Conservation (phyloP, 495 filamentous ascomycete genomes). For the Penicillium desertorum region DNA sequence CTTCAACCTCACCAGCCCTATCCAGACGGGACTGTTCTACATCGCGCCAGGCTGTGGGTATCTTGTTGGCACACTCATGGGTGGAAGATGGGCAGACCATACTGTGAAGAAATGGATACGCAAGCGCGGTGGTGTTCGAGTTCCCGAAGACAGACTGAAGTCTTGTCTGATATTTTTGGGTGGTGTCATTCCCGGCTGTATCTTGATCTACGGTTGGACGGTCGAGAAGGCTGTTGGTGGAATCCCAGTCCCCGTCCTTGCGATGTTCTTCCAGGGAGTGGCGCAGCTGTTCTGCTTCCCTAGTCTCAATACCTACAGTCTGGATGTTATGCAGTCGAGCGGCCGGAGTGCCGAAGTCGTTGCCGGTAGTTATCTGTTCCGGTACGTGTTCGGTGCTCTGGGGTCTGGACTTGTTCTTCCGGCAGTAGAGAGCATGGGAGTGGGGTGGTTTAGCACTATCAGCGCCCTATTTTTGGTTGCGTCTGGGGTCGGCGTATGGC, state of each 20-base stretch:
- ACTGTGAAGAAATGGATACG: slow-evolving; percentile 62
- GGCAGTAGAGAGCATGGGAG: slow-evolving; percentile 63
- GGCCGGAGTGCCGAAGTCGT: slow-evolving; percentile 64
- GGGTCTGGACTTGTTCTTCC: slow-evolving; percentile 67
- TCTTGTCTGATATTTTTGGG: slow-evolving; percentile 60
- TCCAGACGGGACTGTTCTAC: slow-evolving; percentile 69
- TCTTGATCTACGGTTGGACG: slow-evolving; percentile 71
- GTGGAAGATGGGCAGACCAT: slow-evolving; percentile 69
- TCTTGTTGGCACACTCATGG: slow-evolving; percentile 66
- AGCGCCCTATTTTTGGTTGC: slow-evolving; percentile 54
- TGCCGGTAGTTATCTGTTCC: slow-evolving; percentile 70
- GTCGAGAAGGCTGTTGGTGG: slow-evolving; percentile 66
- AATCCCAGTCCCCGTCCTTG: slow-evolving; percentile 64
- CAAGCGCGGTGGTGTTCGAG: slow-evolving; percentile 54
- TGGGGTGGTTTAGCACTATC: slow-evolving; percentile 64
- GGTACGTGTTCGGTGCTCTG: slow-evolving; percentile 66
- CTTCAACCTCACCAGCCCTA: slow-evolving; percentile 64
- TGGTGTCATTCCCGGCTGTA: slow-evolving; percentile 60
- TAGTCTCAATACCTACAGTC: slow-evolving; percentile 69
- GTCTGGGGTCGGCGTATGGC: slow-evolving; percentile 45
- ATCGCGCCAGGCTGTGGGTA: slow-evolving; percentile 72
- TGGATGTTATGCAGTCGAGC: slow-evolving; percentile 67
- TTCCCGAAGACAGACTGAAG: slow-evolving; percentile 69
- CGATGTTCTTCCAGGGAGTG: slow-evolving; percentile 70
- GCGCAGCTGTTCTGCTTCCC: slow-evolving; percentile 74